Evolutionary conservation across 495 filamentous ascomycete species (phyloP), one percentile per base, ranked within the genome.

Genomic region (Endocarpon pusillum): DNA sequence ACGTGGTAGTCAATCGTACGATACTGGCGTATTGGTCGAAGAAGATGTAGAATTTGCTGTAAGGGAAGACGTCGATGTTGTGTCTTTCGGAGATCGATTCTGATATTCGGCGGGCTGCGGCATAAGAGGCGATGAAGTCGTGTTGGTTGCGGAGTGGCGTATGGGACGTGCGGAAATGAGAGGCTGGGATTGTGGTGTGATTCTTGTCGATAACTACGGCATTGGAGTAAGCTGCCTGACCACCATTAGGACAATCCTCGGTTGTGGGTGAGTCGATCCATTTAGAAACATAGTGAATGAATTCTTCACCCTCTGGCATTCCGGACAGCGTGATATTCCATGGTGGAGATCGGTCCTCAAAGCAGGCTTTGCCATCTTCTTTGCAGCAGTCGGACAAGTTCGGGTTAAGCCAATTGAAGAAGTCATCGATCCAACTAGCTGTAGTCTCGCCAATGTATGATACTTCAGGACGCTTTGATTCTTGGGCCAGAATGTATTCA

Each of bases 401-500:
- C 0, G 91, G 91, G 43, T 94, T 89, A 10, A 96, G 62, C 91
- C 91, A 97, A 40, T 79, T 71, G 55, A 96, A 81, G 54, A 81
- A 94, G 47, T 97, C 89, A 50, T 97, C 89, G 19, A 97, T 64
- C 89, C 89, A 97, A 49, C 81, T 93, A 14, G 89, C 89, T 3
- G 85, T 74, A 1, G 85, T 73, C n/a, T 83, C 76, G n/a, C 81
- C 62, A 39, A 97, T 79, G 53, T 91, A 94, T 2, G 85, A 94
- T 3, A 83, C 66, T n/a, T 87, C 67, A 0, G 84, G 65, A 11
- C 91, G 69, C 55, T 93, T 96, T 3, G 87, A 72, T 57, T 97
- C 89, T 49, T 81, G 78, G 45, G 96, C 89, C 4, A 97, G 61
- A 2, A 93, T 65, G 43, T 91, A 94, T 19, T 81, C 70, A 7